phyloP scores from a whole-genome alignment of 2,329 filamentous ascomycete genomes.

The Pestalotiopsis sp. region DNA sequence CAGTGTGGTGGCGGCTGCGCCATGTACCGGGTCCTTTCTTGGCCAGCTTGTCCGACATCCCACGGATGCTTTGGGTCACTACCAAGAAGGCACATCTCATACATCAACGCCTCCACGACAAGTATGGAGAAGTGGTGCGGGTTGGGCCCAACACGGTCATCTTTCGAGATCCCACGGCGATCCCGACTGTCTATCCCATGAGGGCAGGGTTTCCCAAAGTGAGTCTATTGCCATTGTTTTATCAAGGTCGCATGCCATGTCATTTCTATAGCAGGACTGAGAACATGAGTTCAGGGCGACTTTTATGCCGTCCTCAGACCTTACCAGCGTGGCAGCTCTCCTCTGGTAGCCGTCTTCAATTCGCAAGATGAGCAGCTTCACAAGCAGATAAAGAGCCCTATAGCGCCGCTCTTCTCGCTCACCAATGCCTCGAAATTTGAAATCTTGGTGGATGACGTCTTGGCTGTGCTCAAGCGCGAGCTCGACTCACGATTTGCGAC shows the following conservation, averaged over 20 bases:
- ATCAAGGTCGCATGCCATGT: not conserved
- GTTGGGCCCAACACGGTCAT: conserved; percentile 23
- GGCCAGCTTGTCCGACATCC: not conserved
- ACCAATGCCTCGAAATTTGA: conserved; percentile 25
- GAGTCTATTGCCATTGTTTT: not conserved
- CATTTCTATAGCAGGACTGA: not conserved
- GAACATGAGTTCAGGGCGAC: conserved; percentile 17
- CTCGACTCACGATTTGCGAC: conserved; percentile 19
- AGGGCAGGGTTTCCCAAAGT: conserved; percentile 27
- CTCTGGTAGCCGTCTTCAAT: conserved; percentile 31
- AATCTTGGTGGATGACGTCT: conserved; percentile 23
- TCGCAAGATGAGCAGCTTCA: conserved; percentile 33
- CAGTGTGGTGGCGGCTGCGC: conserved; percentile 20
- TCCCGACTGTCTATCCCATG: conserved; percentile 23
- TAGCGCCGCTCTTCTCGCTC: conserved; percentile 26
- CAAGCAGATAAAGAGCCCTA: conserved; percentile 28
- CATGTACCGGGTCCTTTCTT: conserved; percentile 25
- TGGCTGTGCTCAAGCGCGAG: conserved; percentile 20
- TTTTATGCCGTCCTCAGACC: conserved; percentile 21
- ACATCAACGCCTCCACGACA: conserved; percentile 19
- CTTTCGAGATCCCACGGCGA: conserved; percentile 19
- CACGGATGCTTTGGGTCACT: conserved; percentile 20
- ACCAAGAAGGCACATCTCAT: conserved; percentile 20
- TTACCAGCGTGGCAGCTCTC: conserved; percentile 22
- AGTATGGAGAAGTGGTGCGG: conserved; percentile 18